Conservation (phyloP, 1,284 basidiomycete genomes). For the Austroboletus novae-zelandiae region DNA sequence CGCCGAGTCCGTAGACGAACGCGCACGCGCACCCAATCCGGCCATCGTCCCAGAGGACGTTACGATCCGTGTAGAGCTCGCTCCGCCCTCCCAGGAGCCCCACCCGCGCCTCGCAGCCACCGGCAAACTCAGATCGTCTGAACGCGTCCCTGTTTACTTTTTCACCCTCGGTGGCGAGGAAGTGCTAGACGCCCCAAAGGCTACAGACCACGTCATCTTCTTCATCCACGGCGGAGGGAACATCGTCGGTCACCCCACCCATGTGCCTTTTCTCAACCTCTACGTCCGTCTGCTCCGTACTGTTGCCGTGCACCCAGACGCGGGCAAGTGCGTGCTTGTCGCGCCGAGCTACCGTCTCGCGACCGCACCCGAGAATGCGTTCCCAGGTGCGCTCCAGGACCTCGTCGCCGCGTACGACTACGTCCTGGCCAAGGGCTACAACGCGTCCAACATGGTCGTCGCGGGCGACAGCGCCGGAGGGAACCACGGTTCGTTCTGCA, state of each 20-base stretch:
- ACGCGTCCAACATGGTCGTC: slow-evolving; percentile 17
- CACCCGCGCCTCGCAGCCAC: slow-evolving; percentile 8
- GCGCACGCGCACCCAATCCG: slow-evolving; percentile 7
- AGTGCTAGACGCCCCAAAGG: background rate
- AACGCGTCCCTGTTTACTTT: slow-evolving; percentile 22
- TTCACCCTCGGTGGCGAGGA: slow-evolving; percentile 5
- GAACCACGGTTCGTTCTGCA: slow-evolving; percentile 13
- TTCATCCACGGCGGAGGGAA: slow-evolving; percentile 27
- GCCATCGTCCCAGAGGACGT: slow-evolving; percentile 17
- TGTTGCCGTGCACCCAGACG: slow-evolving; percentile 2
- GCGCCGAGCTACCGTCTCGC: slow-evolving; percentile 28
- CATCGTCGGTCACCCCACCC: slow-evolving; percentile 19
- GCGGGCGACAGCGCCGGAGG: slow-evolving; percentile 29
- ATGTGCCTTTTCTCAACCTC: background rate
- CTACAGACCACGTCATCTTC: slow-evolving; percentile 19
- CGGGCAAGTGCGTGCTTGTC: slow-evolving; percentile 10
- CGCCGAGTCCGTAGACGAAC: slow-evolving; percentile 19
- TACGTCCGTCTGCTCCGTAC: slow-evolving; percentile 16
- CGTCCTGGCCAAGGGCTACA: slow-evolving; percentile 22
- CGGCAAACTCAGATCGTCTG: slow-evolving; percentile 13
- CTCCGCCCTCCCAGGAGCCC: slow-evolving; percentile 11
- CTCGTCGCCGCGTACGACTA: slow-evolving; percentile 23
- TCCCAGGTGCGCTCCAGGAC: slow-evolving; percentile 27
- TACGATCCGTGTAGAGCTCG: slow-evolving; percentile 17
- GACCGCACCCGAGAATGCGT: slow-evolving; percentile 21